phyloP scores from a whole-genome alignment of 208 protist genomes.

The Trypanosoma cruzi region DNA sequence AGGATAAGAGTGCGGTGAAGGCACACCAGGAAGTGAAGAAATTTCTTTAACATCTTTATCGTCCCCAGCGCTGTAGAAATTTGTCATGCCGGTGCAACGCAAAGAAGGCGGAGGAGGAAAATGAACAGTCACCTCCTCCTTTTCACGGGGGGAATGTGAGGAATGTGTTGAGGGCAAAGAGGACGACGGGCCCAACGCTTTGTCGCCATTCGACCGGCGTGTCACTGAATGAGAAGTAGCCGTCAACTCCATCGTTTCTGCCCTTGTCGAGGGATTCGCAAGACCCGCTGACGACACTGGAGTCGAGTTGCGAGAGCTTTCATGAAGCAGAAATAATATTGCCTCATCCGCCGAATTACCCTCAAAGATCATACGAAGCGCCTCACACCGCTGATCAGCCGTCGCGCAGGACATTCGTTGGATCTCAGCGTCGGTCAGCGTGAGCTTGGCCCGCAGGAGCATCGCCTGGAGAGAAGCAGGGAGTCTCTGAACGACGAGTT shows the following conservation, averaged over 20 bases:
- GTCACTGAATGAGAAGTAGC: background rate
- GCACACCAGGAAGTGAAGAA: background rate
- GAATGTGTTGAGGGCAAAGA: background rate
- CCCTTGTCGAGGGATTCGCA: background rate
- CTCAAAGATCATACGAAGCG: constrained; percentile 67
- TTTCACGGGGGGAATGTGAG: background rate
- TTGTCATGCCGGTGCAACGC: background rate
- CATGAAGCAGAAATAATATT: constrained; percentile 44
- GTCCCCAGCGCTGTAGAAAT: background rate
- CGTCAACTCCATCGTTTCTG: background rate
- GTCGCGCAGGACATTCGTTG: constrained; percentile 29
- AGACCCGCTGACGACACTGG: background rate
- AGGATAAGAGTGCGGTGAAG: background rate
- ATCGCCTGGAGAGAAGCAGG: constrained; percentile 68
- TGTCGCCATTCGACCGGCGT: background rate
- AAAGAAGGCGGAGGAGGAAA: background rate
- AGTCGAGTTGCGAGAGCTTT: background rate
- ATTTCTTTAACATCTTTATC: background rate
- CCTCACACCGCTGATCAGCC: constrained; percentile 50
- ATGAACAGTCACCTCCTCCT: background rate
- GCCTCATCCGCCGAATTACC: constrained; percentile 38
- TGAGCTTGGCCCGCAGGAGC: constrained; percentile 38
- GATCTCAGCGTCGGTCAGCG: constrained; percentile 39
- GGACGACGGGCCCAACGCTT: too few species aligned
- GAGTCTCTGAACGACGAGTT: constrained; percentile 22